Percentiles rank a stretch among this genome's conserved stretches.
Conservation (phyloP, 1,284 basidiomycete genomes). For the Ceratorhiza oryzae-sativae region DNA sequence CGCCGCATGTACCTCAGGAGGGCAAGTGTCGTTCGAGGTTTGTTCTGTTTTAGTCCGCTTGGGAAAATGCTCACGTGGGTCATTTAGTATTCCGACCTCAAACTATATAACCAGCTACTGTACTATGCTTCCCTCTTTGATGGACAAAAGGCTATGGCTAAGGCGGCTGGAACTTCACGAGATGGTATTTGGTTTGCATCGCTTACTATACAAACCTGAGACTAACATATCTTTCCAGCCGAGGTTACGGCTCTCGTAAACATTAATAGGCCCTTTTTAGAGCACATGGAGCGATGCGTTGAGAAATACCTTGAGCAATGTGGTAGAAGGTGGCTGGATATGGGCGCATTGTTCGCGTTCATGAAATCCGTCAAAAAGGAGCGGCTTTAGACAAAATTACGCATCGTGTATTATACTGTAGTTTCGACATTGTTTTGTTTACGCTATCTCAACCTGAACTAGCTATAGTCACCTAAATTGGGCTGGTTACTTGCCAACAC, state of each 20-base stretch:
- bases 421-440: neutral
- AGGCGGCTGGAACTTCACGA: conserved; percentile 58
- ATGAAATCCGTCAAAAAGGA: conserved; percentile 54
- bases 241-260: conserved; percentile 60
- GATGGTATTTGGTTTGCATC: conserved; percentile 54
- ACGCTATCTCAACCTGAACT: neutral
- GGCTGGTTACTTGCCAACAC: too few species aligned
- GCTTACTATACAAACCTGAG: conserved; percentile 24
- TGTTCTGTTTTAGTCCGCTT: conserved; percentile 45
- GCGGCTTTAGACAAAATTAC: neutral
- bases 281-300: conserved; percentile 63
- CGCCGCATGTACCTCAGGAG: conserved; percentile 62
- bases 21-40: conserved; percentile 78
- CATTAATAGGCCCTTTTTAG: conserved; percentile 62
- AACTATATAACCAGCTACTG: conserved; percentile 86
- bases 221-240: conserved; percentile 53
- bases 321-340: conserved; percentile 86
- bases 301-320: conserved; percentile 82
- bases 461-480: neutral
- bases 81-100: conserved; percentile 78
- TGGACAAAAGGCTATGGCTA: conserved; percentile 65
- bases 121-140: conserved; percentile 84
- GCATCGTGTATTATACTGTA: conserved; percentile 12
- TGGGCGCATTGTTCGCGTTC: conserved; percentile 77
- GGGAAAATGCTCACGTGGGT: conserved; percentile 2